A percentile compares a stretch with the other conserved stretches of the same genome.
Evolutionary conservation across 768 basidiomycete species (phyloP).

Genomic region (Tricholoma hemisulphureum): DNA sequence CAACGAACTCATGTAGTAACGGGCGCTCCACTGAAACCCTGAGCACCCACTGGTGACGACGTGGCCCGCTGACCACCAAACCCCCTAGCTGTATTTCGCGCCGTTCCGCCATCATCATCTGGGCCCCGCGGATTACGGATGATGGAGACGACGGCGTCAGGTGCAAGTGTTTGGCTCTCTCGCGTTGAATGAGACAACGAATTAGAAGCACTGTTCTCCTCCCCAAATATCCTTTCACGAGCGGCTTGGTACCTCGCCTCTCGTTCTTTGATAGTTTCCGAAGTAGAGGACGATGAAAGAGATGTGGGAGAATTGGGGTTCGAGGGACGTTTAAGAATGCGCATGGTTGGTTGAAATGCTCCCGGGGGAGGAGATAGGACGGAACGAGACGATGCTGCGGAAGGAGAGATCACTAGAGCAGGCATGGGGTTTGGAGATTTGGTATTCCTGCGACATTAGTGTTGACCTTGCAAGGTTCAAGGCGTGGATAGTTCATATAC

Average conservation of each 20-base stretch:
- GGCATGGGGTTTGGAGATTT: constrained; percentile 68
- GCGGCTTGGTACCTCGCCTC: constrained; percentile 75
- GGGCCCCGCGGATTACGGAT: constrained; percentile 32
- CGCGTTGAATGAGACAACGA: not conserved
- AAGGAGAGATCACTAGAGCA: constrained; percentile 45
- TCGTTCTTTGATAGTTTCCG: constrained; percentile 55
- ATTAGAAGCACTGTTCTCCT: constrained; percentile 5
- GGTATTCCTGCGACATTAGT: constrained; percentile 44
- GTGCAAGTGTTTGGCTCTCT: constrained; percentile 2
- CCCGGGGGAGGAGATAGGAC: constrained; percentile 50
- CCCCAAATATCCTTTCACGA: constrained; percentile 69
- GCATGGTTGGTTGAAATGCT: constrained; percentile 61
- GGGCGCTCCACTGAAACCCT: not conserved
- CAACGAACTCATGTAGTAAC: not conserved
- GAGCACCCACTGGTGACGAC: not conserved
- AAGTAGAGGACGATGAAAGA: constrained; percentile 19
- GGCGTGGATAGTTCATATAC: not conserved
- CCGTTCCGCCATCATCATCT: not conserved
- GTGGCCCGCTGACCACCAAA: constrained; percentile 22
- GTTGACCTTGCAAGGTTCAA: not conserved
- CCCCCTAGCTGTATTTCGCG: constrained; percentile 14
- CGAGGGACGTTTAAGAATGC: constrained; percentile 72
- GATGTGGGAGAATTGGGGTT: constrained; percentile 25
- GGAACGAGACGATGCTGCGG: constrained; percentile 32
- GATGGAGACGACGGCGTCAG: constrained; percentile 6